Evolutionary conservation across 1,284 basidiomycete species (phyloP).

Genomic region (Pascua guehoae): DNA sequence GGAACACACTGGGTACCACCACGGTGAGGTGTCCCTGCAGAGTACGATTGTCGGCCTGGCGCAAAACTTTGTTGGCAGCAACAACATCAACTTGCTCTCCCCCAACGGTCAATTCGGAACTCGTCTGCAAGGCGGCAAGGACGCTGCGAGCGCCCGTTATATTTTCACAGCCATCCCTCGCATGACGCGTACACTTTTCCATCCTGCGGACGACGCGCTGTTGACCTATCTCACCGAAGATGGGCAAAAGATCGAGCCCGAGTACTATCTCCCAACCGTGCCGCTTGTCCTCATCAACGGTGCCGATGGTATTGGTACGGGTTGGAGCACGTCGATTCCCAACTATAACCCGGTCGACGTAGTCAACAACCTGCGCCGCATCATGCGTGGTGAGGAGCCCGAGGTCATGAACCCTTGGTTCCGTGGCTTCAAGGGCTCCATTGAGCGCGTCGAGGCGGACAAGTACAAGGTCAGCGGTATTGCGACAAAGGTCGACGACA

Average conservation of each 20-base stretch:
- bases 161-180: constrained; percentile 82
- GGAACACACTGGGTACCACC: constrained; percentile 94
- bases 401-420: constrained; percentile 93
- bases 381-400: constrained; percentile 83
- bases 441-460: constrained; percentile 74
- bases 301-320: constrained; percentile 95
- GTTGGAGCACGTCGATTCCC: constrained; percentile 93
- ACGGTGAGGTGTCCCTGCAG: constrained; percentile 84
- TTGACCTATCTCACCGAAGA: constrained; percentile 86
- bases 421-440: constrained; percentile 85
- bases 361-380: constrained; percentile 76
- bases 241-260: constrained; percentile 83
- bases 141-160: constrained; percentile 95
- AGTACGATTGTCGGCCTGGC: constrained; percentile 91
- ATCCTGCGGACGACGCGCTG: constrained; percentile 78
- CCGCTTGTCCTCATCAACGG: constrained; percentile 92
- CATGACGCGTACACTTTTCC: constrained; percentile 76
- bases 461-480: constrained; percentile 83
- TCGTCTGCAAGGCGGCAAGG: constrained; percentile 79
- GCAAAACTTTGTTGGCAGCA: constrained; percentile 91
- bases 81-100: constrained; percentile 86
- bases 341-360: constrained; percentile 92
- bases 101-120: constrained; percentile 98
- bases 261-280: constrained; percentile 87
- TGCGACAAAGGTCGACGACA: constrained; percentile 73